Evolutionary conservation across 2,329 filamentous ascomycete species (phyloP).

Genomic region (Claviceps africana): DNA sequence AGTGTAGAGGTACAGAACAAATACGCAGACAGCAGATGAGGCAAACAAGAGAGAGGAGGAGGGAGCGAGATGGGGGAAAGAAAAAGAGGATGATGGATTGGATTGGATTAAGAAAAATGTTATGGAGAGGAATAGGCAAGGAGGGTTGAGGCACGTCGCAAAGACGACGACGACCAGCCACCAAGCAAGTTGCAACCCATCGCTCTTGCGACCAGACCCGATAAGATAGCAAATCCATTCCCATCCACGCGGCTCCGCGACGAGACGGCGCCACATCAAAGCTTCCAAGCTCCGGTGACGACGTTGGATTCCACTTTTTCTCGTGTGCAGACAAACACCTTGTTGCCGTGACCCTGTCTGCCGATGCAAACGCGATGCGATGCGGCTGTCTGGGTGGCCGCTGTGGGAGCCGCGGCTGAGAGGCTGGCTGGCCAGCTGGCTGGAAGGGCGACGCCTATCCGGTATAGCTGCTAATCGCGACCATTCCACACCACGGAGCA

Average conservation of each 20-base stretch:
- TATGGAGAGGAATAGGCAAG: background rate
- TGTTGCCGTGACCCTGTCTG: too few species aligned
- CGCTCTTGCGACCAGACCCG: background rate
- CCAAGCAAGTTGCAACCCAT: background rate
- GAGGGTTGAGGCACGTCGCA: background rate
- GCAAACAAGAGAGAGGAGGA: too few species aligned
- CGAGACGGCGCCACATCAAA: background rate
- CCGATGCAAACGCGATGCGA: background rate
- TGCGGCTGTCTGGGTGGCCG: too few species aligned
- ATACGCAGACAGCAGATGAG: too few species aligned
- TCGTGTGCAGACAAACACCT: too few species aligned
- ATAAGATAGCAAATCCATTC: constrained; percentile 1
- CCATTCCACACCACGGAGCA: too few species aligned
- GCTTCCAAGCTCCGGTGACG: background rate
- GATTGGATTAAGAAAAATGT: background rate
- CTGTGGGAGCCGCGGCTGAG: background rate
- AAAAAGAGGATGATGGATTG: background rate
- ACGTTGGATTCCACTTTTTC: background rate
- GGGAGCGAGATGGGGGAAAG: too few species aligned
- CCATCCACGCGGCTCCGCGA: background rate
- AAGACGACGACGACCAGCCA: background rate
- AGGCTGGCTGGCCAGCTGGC: background rate
- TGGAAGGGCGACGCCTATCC: too few species aligned
- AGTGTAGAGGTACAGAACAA: too few species aligned
- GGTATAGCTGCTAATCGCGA: too few species aligned